Base-by-base conservation (phyloP, 352 stramenopile species). In the Aphanomyces euteiches region DNA sequence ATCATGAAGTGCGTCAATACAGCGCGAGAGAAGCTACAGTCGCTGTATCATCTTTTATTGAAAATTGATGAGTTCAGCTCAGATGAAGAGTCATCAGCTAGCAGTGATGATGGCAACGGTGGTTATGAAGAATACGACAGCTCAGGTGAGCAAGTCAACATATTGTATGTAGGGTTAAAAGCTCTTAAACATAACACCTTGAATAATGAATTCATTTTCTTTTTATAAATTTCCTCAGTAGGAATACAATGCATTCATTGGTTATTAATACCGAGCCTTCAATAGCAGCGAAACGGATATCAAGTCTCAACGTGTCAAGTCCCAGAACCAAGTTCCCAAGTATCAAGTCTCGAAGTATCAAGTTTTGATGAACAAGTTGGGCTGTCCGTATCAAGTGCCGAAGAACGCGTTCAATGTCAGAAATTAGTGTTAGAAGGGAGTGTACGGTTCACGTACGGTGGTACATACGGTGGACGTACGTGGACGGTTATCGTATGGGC, bases 1-100 rank as follows among this genome's bases (percentile, higher is more conserved):
- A 64, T 63, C 38, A 59, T 37, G 37, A 39, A 36, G n/a, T 64
- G 21, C 17, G 48, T 71, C 47, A 71, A 61, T n/a, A 37, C 43
- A 45, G 54, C 54, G 10, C 15, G 43, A 39, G 15, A 37, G 10
- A 61, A 61, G 54, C 37, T 61, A 1, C 54, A 61, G n/a, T 10
- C 7, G 19, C 37, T 61, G 13, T 61, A 61, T 61, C 3, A 61
- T 10, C 28, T 43, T 61, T 37, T 61, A 10, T 13, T 61, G 15
- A 28, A 61, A 39, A 40, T 61, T 39, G 54, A 61, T 61, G 3
- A 28, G 13, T 40, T 61, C 1, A 39, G n/a, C 15, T 39, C 8
- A 7, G 54, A 61, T 41, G 54, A 61, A 40, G 54, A 61, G 15
- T 61, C 54, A 6, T 40, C 54, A 45, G 54, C 54, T 39, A 12